Percentiles rank a stretch among this genome's conserved stretches.
Conservation (phyloP, 2,329 filamentous ascomycete species). For the Coniochaeta prunicola region DNA sequence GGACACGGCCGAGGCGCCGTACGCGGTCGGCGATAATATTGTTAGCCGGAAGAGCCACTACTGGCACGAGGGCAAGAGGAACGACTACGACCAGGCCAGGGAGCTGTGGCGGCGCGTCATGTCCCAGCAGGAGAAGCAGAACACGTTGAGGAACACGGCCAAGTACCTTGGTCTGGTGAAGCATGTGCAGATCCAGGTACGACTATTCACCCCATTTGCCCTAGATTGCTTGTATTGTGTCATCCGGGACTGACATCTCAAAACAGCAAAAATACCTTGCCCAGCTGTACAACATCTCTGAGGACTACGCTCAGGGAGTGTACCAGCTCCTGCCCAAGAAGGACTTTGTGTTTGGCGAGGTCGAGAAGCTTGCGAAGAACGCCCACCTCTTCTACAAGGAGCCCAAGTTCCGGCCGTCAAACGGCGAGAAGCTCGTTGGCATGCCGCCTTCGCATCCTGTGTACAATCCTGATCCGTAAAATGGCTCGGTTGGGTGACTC, state of each 20-base stretch:
- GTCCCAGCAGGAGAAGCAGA: slow-evolving; percentile 30
- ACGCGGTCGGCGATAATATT: slow-evolving; percentile 39
- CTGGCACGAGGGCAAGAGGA: slow-evolving; percentile 45
- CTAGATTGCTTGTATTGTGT: not conserved
- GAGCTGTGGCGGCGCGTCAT: slow-evolving; percentile 42
- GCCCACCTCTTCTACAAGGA: slow-evolving; percentile 5
- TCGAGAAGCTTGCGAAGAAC: slow-evolving; percentile 16
- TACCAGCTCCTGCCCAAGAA: slow-evolving; percentile 35
- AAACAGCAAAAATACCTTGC: slow-evolving; percentile 38
- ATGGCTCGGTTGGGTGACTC: no score
- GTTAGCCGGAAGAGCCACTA: slow-evolving; percentile 45
- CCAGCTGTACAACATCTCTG: slow-evolving; percentile 41
- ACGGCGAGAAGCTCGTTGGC: slow-evolving; percentile 7
- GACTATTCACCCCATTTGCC: not conserved
- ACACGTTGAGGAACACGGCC: slow-evolving; percentile 42
- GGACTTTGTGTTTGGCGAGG: slow-evolving; percentile 35
- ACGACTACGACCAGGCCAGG: slow-evolving; percentile 43
- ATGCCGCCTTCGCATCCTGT: not conserved
- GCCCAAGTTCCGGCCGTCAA: slow-evolving; percentile 6
- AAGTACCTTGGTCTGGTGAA: slow-evolving; percentile 34
- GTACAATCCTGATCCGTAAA: not conserved
- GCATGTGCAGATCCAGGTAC: slow-evolving; percentile 32
- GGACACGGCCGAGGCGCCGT: slow-evolving; percentile 41
- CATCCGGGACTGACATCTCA: not conserved
- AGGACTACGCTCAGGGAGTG: slow-evolving; percentile 37